Percentiles rank a stretch among this genome's conserved stretches.
phyloP scores from a whole-genome alignment of 2,329 filamentous ascomycete species.

The Fusarium oligoseptatum region DNA sequence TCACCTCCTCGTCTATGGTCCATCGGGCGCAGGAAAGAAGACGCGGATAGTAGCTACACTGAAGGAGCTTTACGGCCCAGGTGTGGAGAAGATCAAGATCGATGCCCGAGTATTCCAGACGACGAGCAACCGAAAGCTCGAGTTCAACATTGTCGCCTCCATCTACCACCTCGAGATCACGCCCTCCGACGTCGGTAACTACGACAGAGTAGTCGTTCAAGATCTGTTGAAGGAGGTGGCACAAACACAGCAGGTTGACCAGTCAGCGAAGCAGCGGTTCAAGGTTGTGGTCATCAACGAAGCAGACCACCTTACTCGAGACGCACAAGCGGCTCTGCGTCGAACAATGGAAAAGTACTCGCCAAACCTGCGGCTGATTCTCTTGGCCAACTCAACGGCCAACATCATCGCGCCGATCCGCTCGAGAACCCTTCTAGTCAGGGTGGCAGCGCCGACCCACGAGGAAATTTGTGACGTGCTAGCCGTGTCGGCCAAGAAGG shows the following conservation, averaged over 20 bases:
- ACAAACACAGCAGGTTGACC: conserved; percentile 98
- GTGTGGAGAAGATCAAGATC: conserved; percentile 99
- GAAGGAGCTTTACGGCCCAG: conserved; percentile 93
- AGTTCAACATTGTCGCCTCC: conserved; percentile 98
- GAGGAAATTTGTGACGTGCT: conserved; percentile 86
- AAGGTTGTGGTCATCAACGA: conserved; percentile 99
- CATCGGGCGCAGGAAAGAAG: conserved; percentile 97
- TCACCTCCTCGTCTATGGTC: conserved; percentile 96
- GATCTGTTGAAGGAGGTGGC: conserved; percentile 97
- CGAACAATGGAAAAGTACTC: conserved; percentile 99
- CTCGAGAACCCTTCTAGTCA: conserved; percentile 89
- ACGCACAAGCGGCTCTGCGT: conserved; percentile 94
- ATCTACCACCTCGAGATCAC: conserved; percentile 99
- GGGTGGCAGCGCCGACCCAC: conserved; percentile 90
- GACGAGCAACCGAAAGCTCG: conserved; percentile 93
- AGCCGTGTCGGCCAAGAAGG: conserved; percentile 77
- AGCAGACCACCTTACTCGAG: conserved; percentile 91
- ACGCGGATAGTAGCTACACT: conserved; percentile 95
- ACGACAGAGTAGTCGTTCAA: conserved; percentile 95
- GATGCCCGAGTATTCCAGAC: conserved; percentile 97
- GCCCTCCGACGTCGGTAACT: conserved; percentile 94
- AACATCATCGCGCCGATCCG: conserved; percentile 99
- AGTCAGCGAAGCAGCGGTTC: conserved; percentile 90
- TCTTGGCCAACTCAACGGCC: conserved; percentile 94
- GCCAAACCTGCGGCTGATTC: conserved; percentile 90